Percentiles rank a stretch among this genome's conserved stretches.
phyloP scores from a whole-genome alignment of 2,329 filamentous ascomycete genomes.

The Emydomyces testavorans region DNA sequence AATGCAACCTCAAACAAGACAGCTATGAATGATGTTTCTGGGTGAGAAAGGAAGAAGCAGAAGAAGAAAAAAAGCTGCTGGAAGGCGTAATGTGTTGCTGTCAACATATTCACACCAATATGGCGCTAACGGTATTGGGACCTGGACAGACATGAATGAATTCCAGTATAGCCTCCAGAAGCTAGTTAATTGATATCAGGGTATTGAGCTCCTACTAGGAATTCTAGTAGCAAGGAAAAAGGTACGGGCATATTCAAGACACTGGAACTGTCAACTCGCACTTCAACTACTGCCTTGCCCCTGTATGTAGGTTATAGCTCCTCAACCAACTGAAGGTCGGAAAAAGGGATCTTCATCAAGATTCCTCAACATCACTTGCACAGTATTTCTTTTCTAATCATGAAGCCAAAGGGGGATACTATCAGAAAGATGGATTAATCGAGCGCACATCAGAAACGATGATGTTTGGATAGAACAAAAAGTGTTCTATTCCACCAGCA shows the following conservation, averaged over 20 bases:
- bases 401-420: neutral
- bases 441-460: neutral
- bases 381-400: too few species aligned
- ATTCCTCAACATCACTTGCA: too few species aligned
- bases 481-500: neutral
- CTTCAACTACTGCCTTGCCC: too few species aligned
- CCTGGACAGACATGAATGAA: slow-evolving; percentile 1
- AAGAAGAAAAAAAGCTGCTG: neutral
- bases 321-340: too few species aligned
- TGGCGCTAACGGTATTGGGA: slow-evolving; percentile 7
- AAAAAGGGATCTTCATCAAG: too few species aligned
- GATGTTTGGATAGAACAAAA: slow-evolving; percentile 3
- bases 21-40: neutral
- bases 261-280: too few species aligned
- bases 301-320: too few species aligned
- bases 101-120: slow-evolving; percentile 4
- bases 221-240: neutral
- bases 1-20: neutral
- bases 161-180: neutral
- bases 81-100: slow-evolving; percentile 1
- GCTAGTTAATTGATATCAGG: neutral
- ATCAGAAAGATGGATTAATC: neutral
- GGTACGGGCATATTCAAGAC: too few species aligned
- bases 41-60: neutral
- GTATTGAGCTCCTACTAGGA: neutral